Conservation (phyloP, 2,329 filamentous ascomycete species). For the Exophiala xenobiotica region DNA sequence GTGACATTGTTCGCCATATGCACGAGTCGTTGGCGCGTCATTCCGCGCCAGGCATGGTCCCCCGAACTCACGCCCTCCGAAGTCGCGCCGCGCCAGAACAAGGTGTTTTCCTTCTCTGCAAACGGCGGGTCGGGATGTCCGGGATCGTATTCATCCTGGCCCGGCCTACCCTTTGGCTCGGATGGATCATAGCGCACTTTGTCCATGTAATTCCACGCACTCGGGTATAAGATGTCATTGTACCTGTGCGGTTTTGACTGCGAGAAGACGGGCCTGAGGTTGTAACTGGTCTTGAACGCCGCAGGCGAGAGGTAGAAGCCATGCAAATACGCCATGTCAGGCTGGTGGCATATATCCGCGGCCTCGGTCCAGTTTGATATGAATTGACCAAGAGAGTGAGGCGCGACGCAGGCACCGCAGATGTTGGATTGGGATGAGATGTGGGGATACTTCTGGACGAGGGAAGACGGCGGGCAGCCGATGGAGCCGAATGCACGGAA, state of each 20-base stretch:
- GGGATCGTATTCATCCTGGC: conserved; percentile 20
- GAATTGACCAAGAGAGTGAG: conserved; percentile 67
- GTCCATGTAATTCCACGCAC: conserved; percentile 61
- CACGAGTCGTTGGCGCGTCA: conserved; percentile 69
- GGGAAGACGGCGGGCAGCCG: conserved; percentile 64
- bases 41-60: conserved; percentile 62
- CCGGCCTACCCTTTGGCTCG: conserved; percentile 40
- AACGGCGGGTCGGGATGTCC: conserved; percentile 55
- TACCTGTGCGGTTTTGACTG: conserved; percentile 70
- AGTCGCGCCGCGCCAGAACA: conserved; percentile 75
- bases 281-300: conserved; percentile 59
- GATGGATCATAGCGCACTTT: conserved; percentile 55
- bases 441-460: conserved; percentile 53
- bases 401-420: conserved; percentile 62
- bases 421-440: conserved; percentile 65
- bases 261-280: conserved; percentile 73
- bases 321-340: conserved; percentile 71
- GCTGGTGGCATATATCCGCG: conserved; percentile 71
- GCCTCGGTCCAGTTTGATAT: conserved; percentile 64
- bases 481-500: conserved; percentile 46
- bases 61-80: conserved; percentile 51
- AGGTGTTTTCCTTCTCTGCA: conserved; percentile 59
- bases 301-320: conserved; percentile 69
- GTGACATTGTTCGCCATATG: conserved; percentile 65
- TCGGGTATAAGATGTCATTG: conserved; percentile 73